These are phyloP conservation scores for Cyclospora cayetanensis DNA, from an alignment of 169 alveolate genomes.

Conservation along the genomic window DNA sequence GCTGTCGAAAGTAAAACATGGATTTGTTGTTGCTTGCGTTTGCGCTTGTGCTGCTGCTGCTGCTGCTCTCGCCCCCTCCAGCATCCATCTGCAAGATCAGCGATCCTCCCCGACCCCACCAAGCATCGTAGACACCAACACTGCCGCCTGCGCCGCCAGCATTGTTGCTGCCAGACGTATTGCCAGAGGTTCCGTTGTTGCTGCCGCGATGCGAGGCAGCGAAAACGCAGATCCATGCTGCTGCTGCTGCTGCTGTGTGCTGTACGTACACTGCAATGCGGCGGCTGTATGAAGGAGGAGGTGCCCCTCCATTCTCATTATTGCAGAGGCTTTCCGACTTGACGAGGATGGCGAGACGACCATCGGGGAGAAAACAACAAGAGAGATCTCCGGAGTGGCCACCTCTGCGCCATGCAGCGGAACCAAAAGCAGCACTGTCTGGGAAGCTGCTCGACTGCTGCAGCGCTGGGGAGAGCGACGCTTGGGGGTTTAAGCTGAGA, in stretches of 20 bases:
- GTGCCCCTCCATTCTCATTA: neutral
- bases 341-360: conserved; percentile 35
- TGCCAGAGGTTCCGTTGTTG: conserved; percentile 52
- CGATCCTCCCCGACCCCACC: conserved; percentile 18
- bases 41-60: conserved; percentile 27
- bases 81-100: conserved; percentile 42
- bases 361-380: conserved; percentile 27
- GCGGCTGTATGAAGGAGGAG: conserved; percentile 50
- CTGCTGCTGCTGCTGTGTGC: conserved; percentile 51
- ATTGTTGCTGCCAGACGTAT: neutral
- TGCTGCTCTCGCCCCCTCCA: neutral
- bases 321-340: conserved; percentile 54
- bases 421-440: conserved; percentile 6
- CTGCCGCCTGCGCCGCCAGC: too few species aligned
- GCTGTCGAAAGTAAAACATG: conserved; percentile 23
- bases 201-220: conserved; percentile 48
- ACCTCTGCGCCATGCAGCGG: neutral
- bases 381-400: conserved; percentile 3
- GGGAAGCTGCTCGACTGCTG: neutral
- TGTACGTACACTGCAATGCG: conserved; percentile 17
- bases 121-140: conserved; percentile 37
- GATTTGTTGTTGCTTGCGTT: neutral
- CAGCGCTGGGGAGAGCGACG: neutral
- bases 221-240: conserved; percentile 8
- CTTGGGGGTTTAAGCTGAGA: neutral